These are phyloP conservation scores for Trichoderma atroviride DNA, from an alignment of 2,329 filamentous ascomycete species.

Conservation along the genomic window DNA sequence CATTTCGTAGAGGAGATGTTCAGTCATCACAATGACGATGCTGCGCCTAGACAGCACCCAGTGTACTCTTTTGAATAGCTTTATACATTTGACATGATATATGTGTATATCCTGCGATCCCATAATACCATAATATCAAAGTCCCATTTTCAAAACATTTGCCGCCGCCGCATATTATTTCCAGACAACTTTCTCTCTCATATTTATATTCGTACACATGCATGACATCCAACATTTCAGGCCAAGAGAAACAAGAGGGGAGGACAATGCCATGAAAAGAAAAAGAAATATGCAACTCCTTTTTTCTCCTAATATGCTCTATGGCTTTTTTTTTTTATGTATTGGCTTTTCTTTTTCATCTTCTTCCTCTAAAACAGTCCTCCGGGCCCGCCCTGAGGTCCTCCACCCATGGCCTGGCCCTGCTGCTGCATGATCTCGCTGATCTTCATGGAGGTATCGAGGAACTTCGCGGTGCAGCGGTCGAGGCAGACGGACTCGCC, in stretches of 20 bases:
- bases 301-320: neutral
- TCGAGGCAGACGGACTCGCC: constrained; percentile 98
- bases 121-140: constrained; percentile 22
- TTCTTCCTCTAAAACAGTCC: constrained; percentile 35
- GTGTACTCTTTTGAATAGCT: constrained; percentile 28
- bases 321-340: neutral
- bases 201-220: constrained; percentile 24
- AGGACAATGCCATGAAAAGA: neutral
- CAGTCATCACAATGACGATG: constrained; percentile 31
- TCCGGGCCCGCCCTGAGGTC: constrained; percentile 40
- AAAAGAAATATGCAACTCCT: neutral
- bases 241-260: neutral
- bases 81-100: constrained; percentile 33
- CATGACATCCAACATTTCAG: neutral
- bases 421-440: constrained; percentile 95
- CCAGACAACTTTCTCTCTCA: neutral
- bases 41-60: constrained; percentile 27
- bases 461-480: constrained; percentile 96
- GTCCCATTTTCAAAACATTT: neutral
- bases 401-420: constrained; percentile 68
- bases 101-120: constrained; percentile 23
- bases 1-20: constrained; percentile 30
- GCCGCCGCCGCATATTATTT: neutral
- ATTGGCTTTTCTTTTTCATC: too few relatives aligned
- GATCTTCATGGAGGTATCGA: constrained; percentile 97